Evolutionary conservation across 768 basidiomycete genomes (phyloP), one percentile per base, ranked within the genome.

Genomic region (Imleria badia): DNA sequence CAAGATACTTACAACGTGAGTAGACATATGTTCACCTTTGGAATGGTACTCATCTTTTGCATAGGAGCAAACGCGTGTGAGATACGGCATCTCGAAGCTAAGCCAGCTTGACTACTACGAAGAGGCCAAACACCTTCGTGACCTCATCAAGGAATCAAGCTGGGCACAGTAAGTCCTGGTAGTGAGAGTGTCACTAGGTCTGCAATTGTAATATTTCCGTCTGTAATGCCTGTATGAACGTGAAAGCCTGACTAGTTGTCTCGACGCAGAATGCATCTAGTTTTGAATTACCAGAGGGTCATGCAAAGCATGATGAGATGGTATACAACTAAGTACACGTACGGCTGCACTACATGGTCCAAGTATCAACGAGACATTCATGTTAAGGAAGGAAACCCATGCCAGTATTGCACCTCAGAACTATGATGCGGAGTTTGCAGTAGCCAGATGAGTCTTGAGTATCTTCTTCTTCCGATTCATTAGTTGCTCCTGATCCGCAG

Each of bases 401-500:
- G 26, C 26, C 26, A 26, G 26, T 26, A 26, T 26, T 26, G 26
- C 26, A 26, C 26, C 26, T n/a, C 26, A 6, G 26, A 26, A 22
- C 44, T 56, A 59, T 39, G 63, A 57, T 5, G 55, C 44, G 0
- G 58, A 58, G 23, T 50, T 44, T 13, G 54, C 14, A 40, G 59
- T 13, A 23, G 19, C 78, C 81, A 38, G 78, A 72, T n/a, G 26
- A 26, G 76, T 78, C 63, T 94, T 95, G 30, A 94, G 94, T 92
- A 96, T 92, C 75, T 95, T 97, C 74, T 89, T 93, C 55, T 92
- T 90, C 17, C 91, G 88, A 15, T 81, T 81, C 0, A 88, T 81
- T 36, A 92, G 69, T 64, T 91, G 87, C 61, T 93, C 90, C 43
- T 91, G 71, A 63, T 92, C 90, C 2, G 89, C 86, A 8, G 80